These are phyloP conservation scores for Erodium maritimum DNA, from an alignment of 345 rosid species.

Conservation along the genomic window DNA sequence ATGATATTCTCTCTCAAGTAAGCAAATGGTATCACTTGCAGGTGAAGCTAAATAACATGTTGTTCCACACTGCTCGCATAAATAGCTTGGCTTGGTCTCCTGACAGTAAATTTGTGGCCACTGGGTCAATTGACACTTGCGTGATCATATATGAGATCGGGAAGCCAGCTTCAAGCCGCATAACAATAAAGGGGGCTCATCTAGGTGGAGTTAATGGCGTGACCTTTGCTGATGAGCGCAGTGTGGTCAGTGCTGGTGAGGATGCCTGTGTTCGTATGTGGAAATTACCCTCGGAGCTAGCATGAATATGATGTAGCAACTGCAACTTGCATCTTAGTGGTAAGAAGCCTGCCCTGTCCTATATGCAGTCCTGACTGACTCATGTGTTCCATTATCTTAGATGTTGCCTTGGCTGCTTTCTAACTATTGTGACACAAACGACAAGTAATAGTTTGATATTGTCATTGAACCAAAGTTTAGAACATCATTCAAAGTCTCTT, in stretches of 20 bases:
- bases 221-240: slow-evolving; percentile 48
- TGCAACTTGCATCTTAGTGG: not conserved
- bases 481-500: too few species aligned
- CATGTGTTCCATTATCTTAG: not conserved
- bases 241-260: slow-evolving; percentile 72
- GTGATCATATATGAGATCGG: slow-evolving; percentile 67
- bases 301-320: not conserved
- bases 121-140: slow-evolving; percentile 79
- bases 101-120: slow-evolving; percentile 53
- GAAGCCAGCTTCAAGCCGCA: slow-evolving; percentile 59
- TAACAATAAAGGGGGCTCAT: slow-evolving; percentile 76
- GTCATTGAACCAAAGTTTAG: too few species aligned
- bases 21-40: slow-evolving; percentile 14
- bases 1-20: not conserved
- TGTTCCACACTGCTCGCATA: slow-evolving; percentile 75
- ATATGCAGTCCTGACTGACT: not conserved
- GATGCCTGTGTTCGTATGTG: slow-evolving; percentile 84
- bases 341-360: not conserved
- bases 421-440: not conserved
- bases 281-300: slow-evolving; percentile 16
- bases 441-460: too few species aligned
- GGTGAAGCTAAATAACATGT: slow-evolving; percentile 79
- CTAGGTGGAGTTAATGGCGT: slow-evolving; percentile 84
- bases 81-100: slow-evolving; percentile 93
- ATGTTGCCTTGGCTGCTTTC: too few species aligned